Base-by-base conservation (phyloP, 441 rosid genomes). In the Sinapis alba region DNA sequence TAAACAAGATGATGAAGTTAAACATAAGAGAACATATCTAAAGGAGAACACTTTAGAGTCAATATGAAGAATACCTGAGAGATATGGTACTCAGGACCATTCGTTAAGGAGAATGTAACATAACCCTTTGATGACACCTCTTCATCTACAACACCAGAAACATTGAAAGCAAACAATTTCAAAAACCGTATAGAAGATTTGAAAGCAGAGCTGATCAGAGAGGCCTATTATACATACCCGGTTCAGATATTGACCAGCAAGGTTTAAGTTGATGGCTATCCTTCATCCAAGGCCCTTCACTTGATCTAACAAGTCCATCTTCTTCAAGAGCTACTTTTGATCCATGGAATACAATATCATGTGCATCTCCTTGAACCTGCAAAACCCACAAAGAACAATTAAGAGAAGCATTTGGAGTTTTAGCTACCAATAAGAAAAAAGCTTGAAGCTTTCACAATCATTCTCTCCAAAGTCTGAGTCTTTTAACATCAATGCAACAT, bases 31-130 rank as follows among this genome's bases (percentile, higher is more conserved):
- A 65, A 27, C 26, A 65, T 47, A 47, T 10, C 34, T 38, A 18
- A 18, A 50, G 4, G 23, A 50, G 12, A 50, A 18, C 12, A 57
- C 18, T 63, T 36, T 4, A 45, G 6, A 65, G 54, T 57, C 12
- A 7, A 34, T 15, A 15, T n/a, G 32, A 65, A 27, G 12, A 4
- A 16, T 72, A 93, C 99, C 98, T 96, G 98, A 8, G 99, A 96
- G 73, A 93, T 87, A 77, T 96, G 99, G 82, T 91, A 96, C 65
- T 93, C 97, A 23, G 98, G 99, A 59, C 99, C 99, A 77, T 90
- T 93, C 20, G 96, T 86, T 81, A 96, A 80, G 4, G 98, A 93
- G 85, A 93, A 93, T 65, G 97, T 92, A 78, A 93, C 85, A 45
- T 78, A 88, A n/a, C 98, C 99, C 80, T 84, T 88, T 0, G 92